Percentiles rank a stretch among this genome's conserved stretches.
phyloP scores from a whole-genome alignment of 805 yeast genomes.

The Ogataea philodendri region DNA sequence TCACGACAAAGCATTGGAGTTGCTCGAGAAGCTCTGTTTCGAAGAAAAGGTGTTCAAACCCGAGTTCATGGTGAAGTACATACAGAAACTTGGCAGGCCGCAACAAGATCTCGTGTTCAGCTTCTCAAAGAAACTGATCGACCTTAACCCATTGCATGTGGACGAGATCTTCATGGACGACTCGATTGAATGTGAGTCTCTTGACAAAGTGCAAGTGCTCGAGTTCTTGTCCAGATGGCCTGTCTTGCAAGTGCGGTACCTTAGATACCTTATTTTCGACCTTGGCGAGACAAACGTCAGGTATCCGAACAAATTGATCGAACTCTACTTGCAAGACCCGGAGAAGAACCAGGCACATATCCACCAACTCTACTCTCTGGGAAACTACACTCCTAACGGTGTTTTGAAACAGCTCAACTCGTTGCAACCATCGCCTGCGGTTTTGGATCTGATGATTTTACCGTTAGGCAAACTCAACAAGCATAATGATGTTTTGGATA shows the following conservation, averaged over 20 bases:
- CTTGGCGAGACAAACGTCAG: conserved; percentile 36
- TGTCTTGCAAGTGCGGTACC: conserved; percentile 42
- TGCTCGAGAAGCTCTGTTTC: conserved; percentile 43
- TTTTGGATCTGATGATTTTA: conserved; percentile 49
- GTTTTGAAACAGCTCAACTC: conserved; percentile 26
- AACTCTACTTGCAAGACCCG: conserved; percentile 40
- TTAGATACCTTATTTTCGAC: conserved; percentile 49
- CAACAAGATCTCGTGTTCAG: conserved; percentile 54
- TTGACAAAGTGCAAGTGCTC: conserved; percentile 53
- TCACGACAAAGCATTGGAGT: conserved; percentile 65
- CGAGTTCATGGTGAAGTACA: conserved; percentile 53
- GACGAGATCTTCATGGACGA: conserved; percentile 62
- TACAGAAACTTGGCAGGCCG: conserved; percentile 51
- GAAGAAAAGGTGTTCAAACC: conserved; percentile 32
- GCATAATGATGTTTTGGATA: conserved; percentile 61
- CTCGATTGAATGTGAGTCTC: conserved; percentile 55
- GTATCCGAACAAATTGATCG: conserved; percentile 45
- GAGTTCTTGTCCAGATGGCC: conserved; percentile 41
- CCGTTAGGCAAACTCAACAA: conserved; percentile 58
- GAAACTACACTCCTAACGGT: conserved; percentile 39
- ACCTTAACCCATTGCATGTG: conserved; percentile 37
- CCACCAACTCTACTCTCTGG: conserved; percentile 33
- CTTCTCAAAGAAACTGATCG: conserved; percentile 53
- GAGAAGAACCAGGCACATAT: conserved; percentile 32
- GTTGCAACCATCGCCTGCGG: conserved; percentile 16